phyloP scores from a whole-genome alignment of 2,329 filamentous ascomycete genomes.

The Aspergillus melleus region DNA sequence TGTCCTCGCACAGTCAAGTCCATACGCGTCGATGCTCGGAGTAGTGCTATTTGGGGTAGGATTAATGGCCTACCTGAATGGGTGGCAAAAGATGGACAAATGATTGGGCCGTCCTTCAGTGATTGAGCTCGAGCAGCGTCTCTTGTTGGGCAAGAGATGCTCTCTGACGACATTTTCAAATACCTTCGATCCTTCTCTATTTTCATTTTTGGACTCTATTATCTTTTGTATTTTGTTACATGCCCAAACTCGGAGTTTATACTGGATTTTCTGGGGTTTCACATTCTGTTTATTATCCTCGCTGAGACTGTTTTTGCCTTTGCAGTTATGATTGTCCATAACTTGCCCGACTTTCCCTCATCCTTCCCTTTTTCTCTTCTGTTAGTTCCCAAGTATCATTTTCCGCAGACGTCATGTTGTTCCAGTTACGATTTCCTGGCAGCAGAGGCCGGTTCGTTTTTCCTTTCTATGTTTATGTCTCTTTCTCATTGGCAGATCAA shows the following conservation, averaged over 20 bases:
- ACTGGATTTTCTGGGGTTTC: slow-evolving; percentile 4
- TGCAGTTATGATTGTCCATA: slow-evolving; percentile 32
- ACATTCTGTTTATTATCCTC: slow-evolving; percentile 16
- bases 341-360: slow-evolving; percentile 24
- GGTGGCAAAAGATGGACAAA: slow-evolving; percentile 66
- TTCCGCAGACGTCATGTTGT: slow-evolving; percentile 16
- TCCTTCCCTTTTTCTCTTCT: slow-evolving; percentile 5
- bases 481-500: slow-evolving; percentile 23
- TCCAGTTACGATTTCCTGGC: slow-evolving; percentile 30
- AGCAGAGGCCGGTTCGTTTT: slow-evolving; percentile 13
- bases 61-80: slow-evolving; percentile 83
- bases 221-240: slow-evolving; percentile 16
- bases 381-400: slow-evolving; percentile 16
- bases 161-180: neutral
- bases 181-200: slow-evolving; percentile 14
- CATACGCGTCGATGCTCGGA: slow-evolving; percentile 79
- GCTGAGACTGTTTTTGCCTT: slow-evolving; percentile 15
- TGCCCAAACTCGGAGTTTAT: slow-evolving; percentile 13
- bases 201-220: slow-evolving; percentile 13
- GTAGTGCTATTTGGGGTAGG: slow-evolving; percentile 80
- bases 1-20: slow-evolving; percentile 58
- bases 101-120: slow-evolving; percentile 23
- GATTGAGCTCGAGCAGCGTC: neutral
- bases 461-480: slow-evolving; percentile 25
- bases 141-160: neutral